These are phyloP conservation scores for Eucalyptus erythrocorys DNA, from an alignment of 345 rosid species.

Conservation along the genomic window DNA sequence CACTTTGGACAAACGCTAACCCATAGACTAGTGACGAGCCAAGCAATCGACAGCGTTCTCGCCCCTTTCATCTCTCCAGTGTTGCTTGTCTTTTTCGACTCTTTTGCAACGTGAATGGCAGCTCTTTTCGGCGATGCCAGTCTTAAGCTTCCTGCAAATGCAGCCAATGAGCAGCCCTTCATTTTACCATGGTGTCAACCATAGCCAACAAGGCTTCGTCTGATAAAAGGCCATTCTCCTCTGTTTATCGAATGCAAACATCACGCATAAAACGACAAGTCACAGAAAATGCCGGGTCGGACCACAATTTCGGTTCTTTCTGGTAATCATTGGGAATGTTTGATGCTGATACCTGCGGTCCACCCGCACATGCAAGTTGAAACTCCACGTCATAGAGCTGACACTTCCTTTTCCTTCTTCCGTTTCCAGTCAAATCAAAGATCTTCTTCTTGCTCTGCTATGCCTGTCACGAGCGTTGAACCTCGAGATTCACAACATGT, in stretches of 20 bases:
- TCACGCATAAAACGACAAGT: not conserved
- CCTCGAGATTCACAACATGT: not conserved
- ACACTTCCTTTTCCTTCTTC: not conserved
- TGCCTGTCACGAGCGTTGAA: not conserved
- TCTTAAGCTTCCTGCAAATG: not conserved
- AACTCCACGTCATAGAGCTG: not conserved
- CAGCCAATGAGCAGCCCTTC: not conserved
- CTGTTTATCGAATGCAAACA: not conserved
- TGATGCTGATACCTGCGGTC: not conserved
- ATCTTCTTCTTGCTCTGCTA: not conserved
- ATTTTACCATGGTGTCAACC: not conserved
- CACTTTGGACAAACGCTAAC: not conserved
- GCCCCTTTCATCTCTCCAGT: not conserved
- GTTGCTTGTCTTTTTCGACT: not conserved
- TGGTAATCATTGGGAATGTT: not conserved
- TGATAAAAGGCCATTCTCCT: not conserved
- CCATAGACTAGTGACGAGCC: not conserved
- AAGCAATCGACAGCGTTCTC: not conserved
- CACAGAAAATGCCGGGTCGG: not conserved
- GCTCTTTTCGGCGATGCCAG: not conserved
- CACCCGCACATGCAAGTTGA: not conserved
- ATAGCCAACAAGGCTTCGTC: not conserved
- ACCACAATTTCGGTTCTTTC: not conserved
- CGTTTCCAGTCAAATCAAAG: not conserved
- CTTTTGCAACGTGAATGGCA: not conserved